These are phyloP conservation scores for Poa annua DNA, from an alignment of 176 grass and related monocot species.

Conservation along the genomic window DNA sequence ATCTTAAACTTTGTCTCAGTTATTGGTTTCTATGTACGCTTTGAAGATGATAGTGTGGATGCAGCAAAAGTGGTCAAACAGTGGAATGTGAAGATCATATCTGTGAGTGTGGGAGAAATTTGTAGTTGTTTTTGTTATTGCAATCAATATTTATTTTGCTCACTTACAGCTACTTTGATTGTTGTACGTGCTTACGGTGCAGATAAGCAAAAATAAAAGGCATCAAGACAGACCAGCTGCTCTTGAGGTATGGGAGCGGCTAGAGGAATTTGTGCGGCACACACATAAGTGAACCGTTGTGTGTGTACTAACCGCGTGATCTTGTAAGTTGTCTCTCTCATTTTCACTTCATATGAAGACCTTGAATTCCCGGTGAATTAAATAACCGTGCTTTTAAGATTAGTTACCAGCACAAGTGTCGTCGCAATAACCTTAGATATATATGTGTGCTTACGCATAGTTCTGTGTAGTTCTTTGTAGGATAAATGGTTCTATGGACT, in stretches of 20 bases:
- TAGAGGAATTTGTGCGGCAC: constrained; percentile 83
- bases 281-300: constrained; percentile 44
- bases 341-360: constrained; percentile 32
- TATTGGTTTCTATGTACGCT: constrained; percentile 89
- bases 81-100: constrained; percentile 97
- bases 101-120: constrained; percentile 61
- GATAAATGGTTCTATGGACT: neutral
- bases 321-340: constrained; percentile 14
- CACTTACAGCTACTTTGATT: constrained; percentile 16
- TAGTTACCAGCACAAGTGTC: neutral
- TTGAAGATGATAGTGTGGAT: constrained; percentile 99
- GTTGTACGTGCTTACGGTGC: constrained; percentile 7
- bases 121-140: neutral
- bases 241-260: constrained; percentile 88
- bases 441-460: neutral
- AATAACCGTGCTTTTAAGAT: neutral
- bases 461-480: neutral
- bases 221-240: constrained; percentile 98
- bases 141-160: neutral
- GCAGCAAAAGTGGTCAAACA: constrained; percentile 92
- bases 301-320: constrained; percentile 29
- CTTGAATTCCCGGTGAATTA: constrained; percentile 30
- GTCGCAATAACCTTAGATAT: neutral
- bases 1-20: constrained; percentile 65
- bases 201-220: constrained; percentile 99